Conservation (phyloP, 2,329 filamentous ascomycete species). For the Ceratocystis cacaofunesta region DNA sequence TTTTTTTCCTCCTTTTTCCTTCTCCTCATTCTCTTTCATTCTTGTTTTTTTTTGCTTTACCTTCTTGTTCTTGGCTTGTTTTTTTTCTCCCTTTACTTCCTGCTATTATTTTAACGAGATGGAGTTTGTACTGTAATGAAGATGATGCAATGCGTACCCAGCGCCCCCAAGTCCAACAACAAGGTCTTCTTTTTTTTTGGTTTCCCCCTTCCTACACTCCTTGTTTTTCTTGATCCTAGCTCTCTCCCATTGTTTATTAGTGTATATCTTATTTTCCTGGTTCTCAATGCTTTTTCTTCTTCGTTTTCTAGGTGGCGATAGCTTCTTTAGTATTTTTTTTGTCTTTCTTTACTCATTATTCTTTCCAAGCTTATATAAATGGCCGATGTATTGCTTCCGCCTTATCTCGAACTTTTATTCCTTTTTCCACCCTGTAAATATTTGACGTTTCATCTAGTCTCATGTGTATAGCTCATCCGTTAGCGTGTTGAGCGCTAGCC, state of each 20-base stretch:
- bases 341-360: no score
- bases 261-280: no score
- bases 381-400: neutral
- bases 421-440: neutral
- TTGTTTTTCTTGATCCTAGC: no score
- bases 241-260: no score
- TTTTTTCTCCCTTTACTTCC: constrained; percentile 11
- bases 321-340: no score
- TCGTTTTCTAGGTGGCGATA: no score
- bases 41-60: constrained; percentile 13
- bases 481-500: constrained; percentile 54
- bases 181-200: neutral
- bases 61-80: neutral
- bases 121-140: constrained; percentile 1
- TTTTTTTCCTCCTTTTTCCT: neutral
- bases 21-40: constrained; percentile 4
- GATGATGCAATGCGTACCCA: no score
- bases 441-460: neutral
- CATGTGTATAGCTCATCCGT: constrained; percentile 60
- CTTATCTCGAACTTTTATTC: neutral
- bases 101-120: constrained; percentile 8
- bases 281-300: no score
- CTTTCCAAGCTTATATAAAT: no score
- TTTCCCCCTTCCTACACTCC: neutral
- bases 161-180: no score